A percentile compares a stretch with the other conserved stretches of the same genome.
These are phyloP conservation scores for Neckera pumila DNA, from an alignment of 225 moss, liverwort and hornwort species.

Conservation along the genomic window DNA sequence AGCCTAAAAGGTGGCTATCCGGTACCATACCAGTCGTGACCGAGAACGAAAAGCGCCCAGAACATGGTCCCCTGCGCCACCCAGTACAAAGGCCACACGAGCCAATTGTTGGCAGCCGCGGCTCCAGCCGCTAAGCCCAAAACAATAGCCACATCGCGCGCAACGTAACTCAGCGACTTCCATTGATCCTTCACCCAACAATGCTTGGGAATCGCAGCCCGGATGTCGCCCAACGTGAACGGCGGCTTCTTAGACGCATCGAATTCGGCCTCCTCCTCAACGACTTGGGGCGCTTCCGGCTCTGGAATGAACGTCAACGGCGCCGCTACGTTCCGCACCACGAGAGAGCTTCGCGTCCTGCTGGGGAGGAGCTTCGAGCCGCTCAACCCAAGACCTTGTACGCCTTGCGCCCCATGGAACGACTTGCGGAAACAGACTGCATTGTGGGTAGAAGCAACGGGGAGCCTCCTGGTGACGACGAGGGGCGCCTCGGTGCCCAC, in stretches of 20 bases:
- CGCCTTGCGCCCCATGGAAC: not conserved
- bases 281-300: constrained; percentile 23
- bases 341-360: not conserved
- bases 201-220: constrained; percentile 90
- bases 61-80: constrained; percentile 97
- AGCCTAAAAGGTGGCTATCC: not conserved
- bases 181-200: constrained; percentile 82
- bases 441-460: not conserved
- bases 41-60: constrained; percentile 97
- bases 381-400: not conserved
- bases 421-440: not conserved
- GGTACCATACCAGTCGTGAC: constrained; percentile 59
- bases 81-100: constrained; percentile 95
- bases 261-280: constrained; percentile 22
- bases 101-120: constrained; percentile 72
- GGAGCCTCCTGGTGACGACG: not conserved
- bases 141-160: constrained; percentile 71
- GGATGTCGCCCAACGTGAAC: constrained; percentile 72
- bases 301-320: constrained; percentile 49
- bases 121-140: constrained; percentile 71
- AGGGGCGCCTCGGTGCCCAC: not conserved
- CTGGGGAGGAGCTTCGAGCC: not conserved
- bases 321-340: constrained; percentile 56
- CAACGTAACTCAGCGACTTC: constrained; percentile 76
- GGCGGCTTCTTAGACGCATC: constrained; percentile 54